These are phyloP conservation scores for Ploettnerulaceae sp. DNA, from an alignment of 2,329 filamentous ascomycete genomes.

Conservation along the genomic window DNA sequence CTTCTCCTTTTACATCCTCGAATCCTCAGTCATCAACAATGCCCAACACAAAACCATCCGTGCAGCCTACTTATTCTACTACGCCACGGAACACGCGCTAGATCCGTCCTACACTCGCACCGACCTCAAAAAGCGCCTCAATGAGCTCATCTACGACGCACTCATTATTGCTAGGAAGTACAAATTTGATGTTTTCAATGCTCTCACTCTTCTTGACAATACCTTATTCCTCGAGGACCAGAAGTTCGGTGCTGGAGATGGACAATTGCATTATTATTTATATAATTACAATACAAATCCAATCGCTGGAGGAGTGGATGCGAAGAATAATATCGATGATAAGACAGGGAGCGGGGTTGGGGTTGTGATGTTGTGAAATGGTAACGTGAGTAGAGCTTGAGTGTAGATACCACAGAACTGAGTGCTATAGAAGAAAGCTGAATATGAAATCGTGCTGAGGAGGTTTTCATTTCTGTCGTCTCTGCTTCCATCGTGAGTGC, in stretches of 20 bases:
- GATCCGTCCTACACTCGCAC: slow-evolving; percentile 46
- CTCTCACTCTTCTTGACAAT: slow-evolving; percentile 89
- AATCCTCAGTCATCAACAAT: slow-evolving; percentile 85
- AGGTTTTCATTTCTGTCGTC: no score
- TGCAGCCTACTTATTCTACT: slow-evolving; percentile 96
- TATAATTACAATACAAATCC: slow-evolving; percentile 92
- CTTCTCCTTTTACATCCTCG: slow-evolving; percentile 93
- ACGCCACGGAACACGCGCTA: slow-evolving; percentile 79
- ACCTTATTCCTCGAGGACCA: slow-evolving; percentile 87
- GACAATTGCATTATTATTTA: slow-evolving; percentile 92
- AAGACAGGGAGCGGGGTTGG: slow-evolving; percentile 76
- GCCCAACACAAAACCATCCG: slow-evolving; percentile 72
- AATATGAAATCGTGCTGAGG: no score
- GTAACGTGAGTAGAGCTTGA: background rate
- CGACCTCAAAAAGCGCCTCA: slow-evolving; percentile 73
- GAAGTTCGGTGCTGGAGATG: slow-evolving; percentile 92
- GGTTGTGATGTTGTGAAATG: slow-evolving; percentile 67
- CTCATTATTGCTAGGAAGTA: slow-evolving; percentile 78
- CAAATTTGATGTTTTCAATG: slow-evolving; percentile 96
- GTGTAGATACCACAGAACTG: background rate
- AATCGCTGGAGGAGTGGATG: slow-evolving; percentile 81
- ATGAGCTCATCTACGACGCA: slow-evolving; percentile 75
- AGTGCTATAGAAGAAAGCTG: no score
- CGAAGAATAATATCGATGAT: slow-evolving; percentile 71
- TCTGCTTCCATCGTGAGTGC: no score